Conservation (phyloP, 352 stramenopile species). For the Pythium rhizo-oryzae region DNA sequence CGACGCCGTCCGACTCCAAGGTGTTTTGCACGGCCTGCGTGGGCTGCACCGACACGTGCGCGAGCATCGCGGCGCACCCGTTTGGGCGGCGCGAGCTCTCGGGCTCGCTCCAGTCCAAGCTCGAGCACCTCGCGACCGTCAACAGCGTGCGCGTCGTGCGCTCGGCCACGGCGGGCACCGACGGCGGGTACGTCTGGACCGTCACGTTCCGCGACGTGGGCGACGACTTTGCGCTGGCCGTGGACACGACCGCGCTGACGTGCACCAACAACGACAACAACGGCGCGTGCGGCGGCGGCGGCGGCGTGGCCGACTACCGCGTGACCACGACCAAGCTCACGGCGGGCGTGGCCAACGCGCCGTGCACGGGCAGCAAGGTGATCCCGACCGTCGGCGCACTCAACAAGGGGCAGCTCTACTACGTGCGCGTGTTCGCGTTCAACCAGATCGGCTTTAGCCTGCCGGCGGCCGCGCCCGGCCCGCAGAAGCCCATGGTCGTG, state of each 20-base stretch:
- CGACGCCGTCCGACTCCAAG: conserved; percentile 33
- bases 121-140: conserved; percentile 51
- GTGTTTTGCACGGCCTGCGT: conserved; percentile 70
- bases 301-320: conserved; percentile 34
- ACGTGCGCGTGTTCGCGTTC: conserved; percentile 94
- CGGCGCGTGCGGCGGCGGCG: not conserved
- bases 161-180: conserved; percentile 38
- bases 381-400: conserved; percentile 73
- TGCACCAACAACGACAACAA: conserved; percentile 27
- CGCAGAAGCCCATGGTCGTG: conserved; percentile 84
- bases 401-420: conserved; percentile 92
- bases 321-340: conserved; percentile 65
- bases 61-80: conserved; percentile 21
- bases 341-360: conserved; percentile 64
- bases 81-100: conserved; percentile 49
- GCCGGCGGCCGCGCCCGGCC: conserved; percentile 47
- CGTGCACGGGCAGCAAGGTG: conserved; percentile 81
- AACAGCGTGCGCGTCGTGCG: conserved; percentile 79
- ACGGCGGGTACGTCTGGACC: conserved; percentile 83
- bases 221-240: conserved; percentile 75
- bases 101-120: conserved; percentile 76
- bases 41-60: conserved; percentile 40
- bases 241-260: conserved; percentile 35
- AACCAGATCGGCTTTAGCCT: conserved; percentile 94
- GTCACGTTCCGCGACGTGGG: conserved; percentile 90